Percentiles rank a stretch among this genome's conserved stretches.
Conservation (phyloP, 768 basidiomycete genomes). For the Macrolepiota albuminosa region DNA sequence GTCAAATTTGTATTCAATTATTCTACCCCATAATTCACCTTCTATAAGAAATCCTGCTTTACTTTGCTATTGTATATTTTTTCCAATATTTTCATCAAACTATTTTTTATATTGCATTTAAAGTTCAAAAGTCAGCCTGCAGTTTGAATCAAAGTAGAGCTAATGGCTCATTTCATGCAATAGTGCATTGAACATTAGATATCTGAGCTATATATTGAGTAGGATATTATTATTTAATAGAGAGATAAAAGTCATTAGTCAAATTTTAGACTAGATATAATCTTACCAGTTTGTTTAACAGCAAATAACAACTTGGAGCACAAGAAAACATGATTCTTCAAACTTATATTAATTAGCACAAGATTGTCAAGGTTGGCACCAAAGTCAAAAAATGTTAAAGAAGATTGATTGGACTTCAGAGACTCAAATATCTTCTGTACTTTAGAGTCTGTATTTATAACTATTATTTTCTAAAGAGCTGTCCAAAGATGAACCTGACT, state of each 20-base stretch:
- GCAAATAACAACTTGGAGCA: neutral
- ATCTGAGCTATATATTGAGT: neutral
- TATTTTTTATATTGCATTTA: neutral
- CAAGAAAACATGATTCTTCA: neutral
- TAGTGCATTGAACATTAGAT: neutral
- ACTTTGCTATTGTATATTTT: neutral
- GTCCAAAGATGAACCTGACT: neutral
- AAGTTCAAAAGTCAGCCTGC: neutral
- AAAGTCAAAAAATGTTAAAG: neutral
- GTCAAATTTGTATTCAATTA: neutral
- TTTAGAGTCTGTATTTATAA: neutral
- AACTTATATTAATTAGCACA: neutral
- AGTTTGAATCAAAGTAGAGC: neutral
- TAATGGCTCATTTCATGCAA: neutral
- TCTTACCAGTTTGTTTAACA: neutral
- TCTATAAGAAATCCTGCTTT: neutral
- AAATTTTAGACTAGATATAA: neutral
- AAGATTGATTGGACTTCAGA: neutral
- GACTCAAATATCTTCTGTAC: neutral
- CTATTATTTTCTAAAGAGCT: neutral
- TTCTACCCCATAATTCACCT: neutral
- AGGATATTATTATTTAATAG: neutral
- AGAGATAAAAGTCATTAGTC: neutral
- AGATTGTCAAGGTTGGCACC: neutral
- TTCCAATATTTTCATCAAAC: neutral